Evolutionary conservation across 192 early-diverging fungal species (phyloP).

Genomic region (Gorgonomyces haynaldii): DNA sequence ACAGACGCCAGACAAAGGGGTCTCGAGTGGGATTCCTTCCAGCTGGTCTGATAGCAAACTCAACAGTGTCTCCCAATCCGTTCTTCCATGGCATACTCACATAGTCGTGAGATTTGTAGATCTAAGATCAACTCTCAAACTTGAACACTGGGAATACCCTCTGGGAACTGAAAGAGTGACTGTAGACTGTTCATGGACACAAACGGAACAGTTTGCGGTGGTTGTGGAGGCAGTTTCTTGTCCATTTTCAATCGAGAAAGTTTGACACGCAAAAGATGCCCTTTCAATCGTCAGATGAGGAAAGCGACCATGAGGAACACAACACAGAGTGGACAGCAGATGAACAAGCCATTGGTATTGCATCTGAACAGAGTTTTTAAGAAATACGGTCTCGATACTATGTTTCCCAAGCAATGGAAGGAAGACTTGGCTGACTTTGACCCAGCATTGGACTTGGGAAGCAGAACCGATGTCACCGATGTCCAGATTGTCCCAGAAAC

Average conservation of each 20-base stretch:
- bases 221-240: no score
- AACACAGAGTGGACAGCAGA: conserved; percentile 19
- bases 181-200: no score
- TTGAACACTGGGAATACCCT: no score
- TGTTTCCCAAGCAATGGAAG: conserved; percentile 27
- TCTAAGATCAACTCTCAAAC: conserved; percentile 1
- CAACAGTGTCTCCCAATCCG: conserved; percentile 45
- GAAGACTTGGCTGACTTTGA: conserved; percentile 4
- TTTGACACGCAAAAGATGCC: no score
- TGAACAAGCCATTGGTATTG: conserved; percentile 16
- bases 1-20: conserved; percentile 46
- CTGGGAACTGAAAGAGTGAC: no score
- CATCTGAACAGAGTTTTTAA: conserved; percentile 17
- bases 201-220: no score
- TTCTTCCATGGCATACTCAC: conserved; percentile 45
- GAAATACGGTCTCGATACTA: conserved; percentile 27
- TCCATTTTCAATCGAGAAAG: no score
- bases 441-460: no score
- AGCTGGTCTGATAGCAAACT: conserved; percentile 45
- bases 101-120: conserved; percentile 10
- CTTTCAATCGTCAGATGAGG: no score
- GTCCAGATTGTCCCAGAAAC: background rate
- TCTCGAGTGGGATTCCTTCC: conserved; percentile 29
- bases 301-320: no score
- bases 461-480: conserved; percentile 5